Conservation (phyloP, 768 basidiomycete species). For the Boletus pseudopeckii region DNA sequence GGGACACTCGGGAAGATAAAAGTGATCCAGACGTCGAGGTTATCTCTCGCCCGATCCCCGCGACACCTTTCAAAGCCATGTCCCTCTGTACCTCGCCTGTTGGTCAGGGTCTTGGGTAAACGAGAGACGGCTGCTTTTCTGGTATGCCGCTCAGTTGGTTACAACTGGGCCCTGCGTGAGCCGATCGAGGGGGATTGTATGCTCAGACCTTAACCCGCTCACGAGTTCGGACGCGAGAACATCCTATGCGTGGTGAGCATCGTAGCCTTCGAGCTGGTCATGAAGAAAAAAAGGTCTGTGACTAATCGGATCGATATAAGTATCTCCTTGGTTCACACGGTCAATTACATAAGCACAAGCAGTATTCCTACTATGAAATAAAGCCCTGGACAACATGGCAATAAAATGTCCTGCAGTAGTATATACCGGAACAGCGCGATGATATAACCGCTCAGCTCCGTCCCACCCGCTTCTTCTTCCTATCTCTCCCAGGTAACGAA, state of each 20-base stretch:
- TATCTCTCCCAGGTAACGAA: conserved; percentile 13
- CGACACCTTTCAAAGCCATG: conserved; percentile 51
- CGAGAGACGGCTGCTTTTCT: conserved; percentile 47
- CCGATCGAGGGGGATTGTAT: conserved; percentile 59
- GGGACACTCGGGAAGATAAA: conserved; percentile 18
- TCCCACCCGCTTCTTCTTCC: conserved; percentile 31
- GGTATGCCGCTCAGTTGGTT: conserved; percentile 62
- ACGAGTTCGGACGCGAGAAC: conserved; percentile 36
- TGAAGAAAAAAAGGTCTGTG: too few relatives aligned
- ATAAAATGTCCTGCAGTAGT: background rate
- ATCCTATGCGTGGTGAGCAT: conserved; percentile 61
- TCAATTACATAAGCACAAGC: too few relatives aligned
- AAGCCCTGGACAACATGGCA: background rate
- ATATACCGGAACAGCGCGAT: background rate
- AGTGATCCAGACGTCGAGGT: background rate
- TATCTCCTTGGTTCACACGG: conserved; percentile 1
- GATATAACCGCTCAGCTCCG: background rate
- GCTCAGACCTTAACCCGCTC: conserved; percentile 86
- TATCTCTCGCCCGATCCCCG: conserved; percentile 47
- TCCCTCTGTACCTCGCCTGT: conserved; percentile 18
- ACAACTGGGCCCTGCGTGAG: conserved; percentile 59
- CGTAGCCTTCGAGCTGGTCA: conserved; percentile 58
- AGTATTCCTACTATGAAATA: too few relatives aligned
- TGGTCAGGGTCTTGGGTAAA: conserved; percentile 41
- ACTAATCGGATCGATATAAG: too few relatives aligned